Conservation (phyloP, 1,284 basidiomycete species). For the Ganoderma meredithae region DNA sequence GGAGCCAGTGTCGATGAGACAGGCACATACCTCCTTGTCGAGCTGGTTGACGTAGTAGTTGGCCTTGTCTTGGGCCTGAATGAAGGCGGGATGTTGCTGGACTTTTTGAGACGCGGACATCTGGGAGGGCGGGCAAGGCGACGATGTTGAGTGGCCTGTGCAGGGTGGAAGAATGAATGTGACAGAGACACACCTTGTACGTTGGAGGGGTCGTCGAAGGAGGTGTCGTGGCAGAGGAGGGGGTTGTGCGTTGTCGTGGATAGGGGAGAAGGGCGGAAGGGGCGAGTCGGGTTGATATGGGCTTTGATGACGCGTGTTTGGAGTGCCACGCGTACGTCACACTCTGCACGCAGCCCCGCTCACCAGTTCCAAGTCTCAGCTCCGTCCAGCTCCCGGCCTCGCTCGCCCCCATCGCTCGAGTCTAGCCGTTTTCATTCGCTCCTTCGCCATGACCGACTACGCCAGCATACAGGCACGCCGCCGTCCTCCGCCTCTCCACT, state of each 20-base stretch:
- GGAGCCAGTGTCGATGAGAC: not conserved
- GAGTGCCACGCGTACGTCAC: conserved; percentile 45
- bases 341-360: conserved; percentile 3
- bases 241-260: conserved; percentile 31
- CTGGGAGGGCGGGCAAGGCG: conserved; percentile 40
- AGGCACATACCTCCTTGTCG: conserved; percentile 86
- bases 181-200: conserved; percentile 28
- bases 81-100: conserved; percentile 85
- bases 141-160: conserved; percentile 20
- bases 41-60: conserved; percentile 83
- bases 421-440: not conserved
- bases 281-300: conserved; percentile 51
- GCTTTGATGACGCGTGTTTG: conserved; percentile 59
- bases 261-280: conserved; percentile 29
- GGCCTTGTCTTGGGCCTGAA: conserved; percentile 82
- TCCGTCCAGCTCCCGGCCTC: conserved; percentile 34
- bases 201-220: conserved; percentile 27
- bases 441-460: conserved; percentile 50
- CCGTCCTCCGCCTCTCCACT: conserved; percentile 10
- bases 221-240: conserved; percentile 13
- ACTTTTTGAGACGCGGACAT: conserved; percentile 82
- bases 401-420: conserved; percentile 33
- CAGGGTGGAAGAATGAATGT: not conserved
- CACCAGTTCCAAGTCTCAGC: conserved; percentile 34
- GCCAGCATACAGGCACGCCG: conserved; percentile 48